A percentile compares a stretch with the other conserved stretches of the same genome.
These are phyloP conservation scores for Fusarium nygamai DNA, from an alignment of 2,329 filamentous ascomycete species.

Conservation along the genomic window DNA sequence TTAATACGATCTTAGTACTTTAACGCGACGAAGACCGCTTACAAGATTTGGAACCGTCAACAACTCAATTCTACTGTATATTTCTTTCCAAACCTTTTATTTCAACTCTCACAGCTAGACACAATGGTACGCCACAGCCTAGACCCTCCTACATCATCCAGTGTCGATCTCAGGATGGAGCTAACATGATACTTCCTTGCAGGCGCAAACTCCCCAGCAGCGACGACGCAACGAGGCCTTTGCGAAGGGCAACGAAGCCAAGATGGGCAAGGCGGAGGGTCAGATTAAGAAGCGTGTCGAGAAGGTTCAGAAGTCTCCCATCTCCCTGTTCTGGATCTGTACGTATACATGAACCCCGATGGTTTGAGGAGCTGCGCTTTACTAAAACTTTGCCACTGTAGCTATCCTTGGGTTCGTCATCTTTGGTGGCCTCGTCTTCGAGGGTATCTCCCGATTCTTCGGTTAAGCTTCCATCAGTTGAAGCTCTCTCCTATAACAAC, in stretches of 20 bases:
- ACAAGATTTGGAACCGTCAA: not conserved
- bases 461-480: slow-evolving; percentile 33
- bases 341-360: slow-evolving; percentile 41
- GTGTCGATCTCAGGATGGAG: slow-evolving; percentile 32
- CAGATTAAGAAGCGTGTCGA: slow-evolving; percentile 70
- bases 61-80: slow-evolving; percentile 8
- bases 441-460: slow-evolving; percentile 65
- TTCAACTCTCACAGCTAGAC: not conserved
- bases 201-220: slow-evolving; percentile 88
- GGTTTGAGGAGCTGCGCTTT: not conserved
- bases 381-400: slow-evolving; percentile 42
- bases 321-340: slow-evolving; percentile 74
- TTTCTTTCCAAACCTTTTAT: not conserved
- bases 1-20: slow-evolving; percentile 34
- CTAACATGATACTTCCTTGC: slow-evolving; percentile 20
- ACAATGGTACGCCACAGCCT: slow-evolving; percentile 29
- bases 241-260: slow-evolving; percentile 75
- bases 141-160: not conserved
- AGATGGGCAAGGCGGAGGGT: slow-evolving; percentile 77
- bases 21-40: slow-evolving; percentile 12
- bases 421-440: slow-evolving; percentile 69
- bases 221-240: slow-evolving; percentile 84
- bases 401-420: slow-evolving; percentile 68
- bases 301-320: slow-evolving; percentile 66
- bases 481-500: not conserved